phyloP scores from a whole-genome alignment of 2,329 filamentous ascomycete genomes.

The Aspergillus pseudonomiae region DNA sequence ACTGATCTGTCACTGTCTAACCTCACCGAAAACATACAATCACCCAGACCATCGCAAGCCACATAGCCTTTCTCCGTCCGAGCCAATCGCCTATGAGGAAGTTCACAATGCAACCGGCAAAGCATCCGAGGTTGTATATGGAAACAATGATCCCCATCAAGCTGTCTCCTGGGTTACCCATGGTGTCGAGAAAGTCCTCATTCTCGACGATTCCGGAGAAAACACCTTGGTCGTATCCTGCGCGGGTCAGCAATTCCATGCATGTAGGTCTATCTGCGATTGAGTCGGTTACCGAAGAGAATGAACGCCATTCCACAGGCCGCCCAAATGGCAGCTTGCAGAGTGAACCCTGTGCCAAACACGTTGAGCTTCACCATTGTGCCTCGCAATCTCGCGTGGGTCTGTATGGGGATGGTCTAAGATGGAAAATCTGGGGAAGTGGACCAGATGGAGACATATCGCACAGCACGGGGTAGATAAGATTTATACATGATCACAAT shows the following conservation, averaged over 20 bases:
- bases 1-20: neutral
- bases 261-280: neutral
- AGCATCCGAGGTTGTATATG: conserved; percentile 49
- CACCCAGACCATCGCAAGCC: conserved; percentile 40
- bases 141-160: conserved; percentile 49
- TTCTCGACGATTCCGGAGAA: conserved; percentile 54
- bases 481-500: neutral
- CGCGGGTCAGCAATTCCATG: neutral
- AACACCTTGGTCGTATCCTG: conserved; percentile 55
- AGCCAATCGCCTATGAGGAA: conserved; percentile 36
- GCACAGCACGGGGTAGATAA: neutral
- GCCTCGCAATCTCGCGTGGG: neutral
- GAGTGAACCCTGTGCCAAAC: conserved; percentile 26
- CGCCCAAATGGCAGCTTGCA: conserved; percentile 26
- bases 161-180: conserved; percentile 41
- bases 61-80: conserved; percentile 35
- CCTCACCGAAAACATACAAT: conserved; percentile 23
- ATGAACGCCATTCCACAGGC: conserved; percentile 30
- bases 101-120: conserved; percentile 39
- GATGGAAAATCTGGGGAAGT: neutral
- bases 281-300: conserved; percentile 26
- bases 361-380: conserved; percentile 29
- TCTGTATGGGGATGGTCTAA: neutral
- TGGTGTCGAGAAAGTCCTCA: conserved; percentile 47
- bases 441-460: neutral